Evolutionary conservation across 1,284 basidiomycete species (phyloP), one percentile per base, ranked within the genome.

Genomic region (Sanguinoderma infundibulare): DNA sequence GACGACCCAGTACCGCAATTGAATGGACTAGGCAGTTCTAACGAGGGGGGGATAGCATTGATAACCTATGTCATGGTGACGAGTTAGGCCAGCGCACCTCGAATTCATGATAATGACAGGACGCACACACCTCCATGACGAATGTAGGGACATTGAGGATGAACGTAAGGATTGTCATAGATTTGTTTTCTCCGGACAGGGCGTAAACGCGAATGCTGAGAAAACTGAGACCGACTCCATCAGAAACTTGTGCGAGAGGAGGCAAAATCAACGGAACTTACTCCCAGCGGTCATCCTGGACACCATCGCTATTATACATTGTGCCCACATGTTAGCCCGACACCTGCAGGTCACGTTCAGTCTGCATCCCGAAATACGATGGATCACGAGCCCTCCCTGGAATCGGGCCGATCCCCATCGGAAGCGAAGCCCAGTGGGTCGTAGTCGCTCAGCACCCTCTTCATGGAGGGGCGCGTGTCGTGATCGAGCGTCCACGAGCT

Each of bases 401-500:
- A n/a, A n/a, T 24, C 44, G 7, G 2, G 39, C 17, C 6, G 24
- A 32, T 26, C 46, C 22, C 14, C 9, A 38, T 34, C 30, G 8
- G 44, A 22, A 56, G 28, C 57, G 14, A 39, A 26, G 32, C 46
- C 44, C 6, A 28, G 36, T 5, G 44, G 49, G 34, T 67, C 65
- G 46, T 58, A 32, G 34, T 71, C 62, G 55, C 68, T 72, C 46
- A 77, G 59, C 35, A 70, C 58, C 36, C 73, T 70, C 54, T 69
- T 70, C 58, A 76, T 66, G 17, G 66, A 65, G 24, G 76, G 75
- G 20, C 76, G 70, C 2, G 76, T 75, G 46, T 71, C 69, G 51
- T 70, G 65, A 10, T 64, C 60, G 20, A 61, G 34, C 1, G 59
- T 60, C 50, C 57, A 57, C 34, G 53, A 53, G 28, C 61, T 66